These are phyloP conservation scores for Hymenoscyphus salicellus DNA, from an alignment of 2,329 filamentous ascomycete genomes.

Conservation along the genomic window DNA sequence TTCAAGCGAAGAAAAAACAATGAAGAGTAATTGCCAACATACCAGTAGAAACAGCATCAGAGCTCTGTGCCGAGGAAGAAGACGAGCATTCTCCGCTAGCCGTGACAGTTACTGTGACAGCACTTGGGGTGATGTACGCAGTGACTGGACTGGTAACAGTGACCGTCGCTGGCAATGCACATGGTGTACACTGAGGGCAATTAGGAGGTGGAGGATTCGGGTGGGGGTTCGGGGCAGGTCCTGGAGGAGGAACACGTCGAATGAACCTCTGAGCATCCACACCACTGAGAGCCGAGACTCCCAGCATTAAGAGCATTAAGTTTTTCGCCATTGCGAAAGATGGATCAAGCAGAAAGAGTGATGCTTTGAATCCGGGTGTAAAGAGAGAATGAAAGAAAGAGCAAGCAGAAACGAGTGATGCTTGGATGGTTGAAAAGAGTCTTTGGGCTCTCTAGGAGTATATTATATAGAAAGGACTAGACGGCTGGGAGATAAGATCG, in stretches of 20 bases:
- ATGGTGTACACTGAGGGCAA: no score
- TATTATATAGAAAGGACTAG: not conserved
- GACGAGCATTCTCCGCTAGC: not conserved
- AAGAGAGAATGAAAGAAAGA: not conserved
- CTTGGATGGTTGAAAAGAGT: not conserved
- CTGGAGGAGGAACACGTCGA: not conserved
- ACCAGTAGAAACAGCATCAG: no score
- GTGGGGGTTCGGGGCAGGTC: no score
- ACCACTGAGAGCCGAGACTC: not conserved
- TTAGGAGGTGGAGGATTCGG: no score
- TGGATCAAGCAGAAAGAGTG: conserved; percentile 4
- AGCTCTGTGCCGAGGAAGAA: no score
- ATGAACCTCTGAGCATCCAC: not conserved
- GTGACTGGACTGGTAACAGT: not conserved
- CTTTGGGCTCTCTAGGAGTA: not conserved
- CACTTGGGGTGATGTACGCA: not conserved
- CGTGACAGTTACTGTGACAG: not conserved
- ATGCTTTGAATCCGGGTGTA: not conserved
- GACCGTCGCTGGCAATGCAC: not conserved
- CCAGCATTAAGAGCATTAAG: not conserved
- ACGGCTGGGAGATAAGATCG: not conserved
- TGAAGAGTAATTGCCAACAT: no score
- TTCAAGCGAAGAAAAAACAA: no score
- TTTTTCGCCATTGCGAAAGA: not conserved
- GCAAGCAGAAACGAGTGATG: conserved; percentile 3